Percentiles rank a stretch among this genome's conserved stretches.
Conservation (phyloP, 805 yeast species). For the Kazachstania bromeliacearum region DNA sequence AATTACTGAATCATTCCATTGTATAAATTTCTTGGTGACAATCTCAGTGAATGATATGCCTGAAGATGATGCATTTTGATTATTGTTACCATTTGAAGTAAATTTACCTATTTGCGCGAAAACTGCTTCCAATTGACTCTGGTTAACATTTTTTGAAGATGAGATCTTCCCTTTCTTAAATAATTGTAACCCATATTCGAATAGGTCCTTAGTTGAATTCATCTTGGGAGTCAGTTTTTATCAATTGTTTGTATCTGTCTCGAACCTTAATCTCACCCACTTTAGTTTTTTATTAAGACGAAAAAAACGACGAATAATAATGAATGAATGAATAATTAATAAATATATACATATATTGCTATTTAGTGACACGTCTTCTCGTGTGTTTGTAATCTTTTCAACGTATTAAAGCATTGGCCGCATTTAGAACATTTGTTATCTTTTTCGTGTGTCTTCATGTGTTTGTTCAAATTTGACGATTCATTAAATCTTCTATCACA, state of each 20-base stretch:
- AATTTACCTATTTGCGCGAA: background rate
- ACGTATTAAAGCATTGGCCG: constrained; percentile 41
- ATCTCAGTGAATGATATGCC: too few relatives aligned
- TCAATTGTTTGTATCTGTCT: too few relatives aligned
- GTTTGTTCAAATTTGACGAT: constrained; percentile 80
- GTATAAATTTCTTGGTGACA: background rate
- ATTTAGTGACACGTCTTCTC: constrained; percentile 12
- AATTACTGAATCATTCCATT: background rate
- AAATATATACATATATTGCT: too few relatives aligned
- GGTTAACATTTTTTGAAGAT: too few relatives aligned
- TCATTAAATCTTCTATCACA: constrained; percentile 85
- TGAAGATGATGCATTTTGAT: background rate
- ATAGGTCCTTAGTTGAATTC: too few relatives aligned
- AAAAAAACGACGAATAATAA: too few relatives aligned
- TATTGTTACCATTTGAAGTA: background rate
- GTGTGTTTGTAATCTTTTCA: constrained; percentile 36
- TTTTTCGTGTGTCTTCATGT: constrained; percentile 67
- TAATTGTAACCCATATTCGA: too few relatives aligned
- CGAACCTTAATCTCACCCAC: too few relatives aligned
- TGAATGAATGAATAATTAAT: too few relatives aligned
- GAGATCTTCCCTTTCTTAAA: too few relatives aligned
- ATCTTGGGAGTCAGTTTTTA: too few relatives aligned
- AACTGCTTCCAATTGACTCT: background rate
- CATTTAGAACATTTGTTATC: constrained; percentile 43
- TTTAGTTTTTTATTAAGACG: too few relatives aligned